These are phyloP conservation scores for Solioccasus polychromus DNA, from an alignment of 768 basidiomycete species.

Conservation along the genomic window DNA sequence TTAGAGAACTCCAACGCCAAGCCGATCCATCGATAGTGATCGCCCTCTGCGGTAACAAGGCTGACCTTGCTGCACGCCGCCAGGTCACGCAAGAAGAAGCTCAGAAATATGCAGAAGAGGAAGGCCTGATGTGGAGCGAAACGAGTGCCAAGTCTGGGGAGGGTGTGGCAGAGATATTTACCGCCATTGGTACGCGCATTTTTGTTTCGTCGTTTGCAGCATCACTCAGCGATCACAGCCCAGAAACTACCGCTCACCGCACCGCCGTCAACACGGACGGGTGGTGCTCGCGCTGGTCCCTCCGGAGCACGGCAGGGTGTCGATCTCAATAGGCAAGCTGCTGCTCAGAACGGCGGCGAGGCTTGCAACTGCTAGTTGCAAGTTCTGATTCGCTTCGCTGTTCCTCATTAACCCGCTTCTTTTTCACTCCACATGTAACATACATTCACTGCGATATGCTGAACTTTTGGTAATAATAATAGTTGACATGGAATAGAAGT, in stretches of 20 bases:
- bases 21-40: slow-evolving; percentile 97
- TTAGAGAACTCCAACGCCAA: slow-evolving; percentile 93
- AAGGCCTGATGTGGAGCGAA: slow-evolving; percentile 91
- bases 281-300: slow-evolving; percentile 48
- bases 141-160: slow-evolving; percentile 89
- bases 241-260: slow-evolving; percentile 87
- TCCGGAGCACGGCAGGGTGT: slow-evolving; percentile 59
- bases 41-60: slow-evolving; percentile 94
- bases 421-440: slow-evolving; percentile 28
- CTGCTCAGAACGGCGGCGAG: slow-evolving; percentile 50
- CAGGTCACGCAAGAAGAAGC: slow-evolving; percentile 88
- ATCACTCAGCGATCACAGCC: slow-evolving; percentile 42
- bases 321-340: slow-evolving; percentile 73
- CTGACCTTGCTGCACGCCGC: slow-evolving; percentile 79
- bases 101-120: slow-evolving; percentile 88
- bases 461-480: slow-evolving; percentile 25
- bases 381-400: slow-evolving; percentile 6
- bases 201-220: not conserved
- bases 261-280: slow-evolving; percentile 60
- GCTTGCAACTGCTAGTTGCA: slow-evolving; percentile 68
- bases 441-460: slow-evolving; percentile 27
- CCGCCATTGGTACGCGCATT: slow-evolving; percentile 67
- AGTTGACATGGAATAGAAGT: slow-evolving; percentile 9
- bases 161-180: slow-evolving; percentile 83
- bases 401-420: slow-evolving; percentile 12